Percentiles rank a stretch among this genome's conserved stretches.
phyloP scores from a whole-genome alignment of 75 land plant species.

The Gnetum montanum region DNA sequence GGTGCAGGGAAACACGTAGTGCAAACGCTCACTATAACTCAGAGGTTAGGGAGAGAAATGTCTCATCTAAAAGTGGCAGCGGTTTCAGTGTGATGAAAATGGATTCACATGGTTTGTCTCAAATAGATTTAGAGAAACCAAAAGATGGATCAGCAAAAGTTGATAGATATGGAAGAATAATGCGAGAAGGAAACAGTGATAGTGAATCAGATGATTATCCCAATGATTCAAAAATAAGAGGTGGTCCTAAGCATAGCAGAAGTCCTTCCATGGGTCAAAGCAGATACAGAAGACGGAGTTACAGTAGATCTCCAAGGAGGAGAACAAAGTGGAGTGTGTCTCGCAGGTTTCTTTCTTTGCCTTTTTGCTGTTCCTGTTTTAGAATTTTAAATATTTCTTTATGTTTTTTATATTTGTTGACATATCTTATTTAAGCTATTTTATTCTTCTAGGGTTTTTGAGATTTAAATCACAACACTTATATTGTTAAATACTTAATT shows the following conservation, averaged over 20 bases:
- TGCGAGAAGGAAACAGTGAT: constrained; percentile 1
- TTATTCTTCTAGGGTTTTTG: background rate
- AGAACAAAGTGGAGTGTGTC: constrained; percentile 14
- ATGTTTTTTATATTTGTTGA: background rate
- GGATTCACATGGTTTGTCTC: background rate
- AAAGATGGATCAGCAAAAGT: background rate
- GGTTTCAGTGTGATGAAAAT: background rate
- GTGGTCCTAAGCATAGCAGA: constrained; percentile 1
- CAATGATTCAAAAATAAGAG: background rate
- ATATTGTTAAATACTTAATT: background rate
- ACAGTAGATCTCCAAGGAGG: constrained; percentile 25
- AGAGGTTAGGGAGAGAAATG: background rate
- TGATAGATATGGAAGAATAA: constrained; percentile 6
- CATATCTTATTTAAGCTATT: background rate
- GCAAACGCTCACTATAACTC: background rate
- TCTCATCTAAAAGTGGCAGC: background rate
- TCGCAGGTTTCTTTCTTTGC: constrained; percentile 18
- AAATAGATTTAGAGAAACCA: background rate
- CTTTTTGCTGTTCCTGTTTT: background rate
- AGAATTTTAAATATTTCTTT: too few species aligned
- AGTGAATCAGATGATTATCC: constrained; percentile 8
- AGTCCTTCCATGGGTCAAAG: constrained; percentile 12
- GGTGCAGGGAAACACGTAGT: background rate
- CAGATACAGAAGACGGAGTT: constrained; percentile 20
- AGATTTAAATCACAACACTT: background rate